A percentile compares a stretch with the other conserved stretches of the same genome.
These are phyloP conservation scores for Zygotorulaspora mrakii DNA, from an alignment of 1,139 yeast species.

Conservation along the genomic window DNA sequence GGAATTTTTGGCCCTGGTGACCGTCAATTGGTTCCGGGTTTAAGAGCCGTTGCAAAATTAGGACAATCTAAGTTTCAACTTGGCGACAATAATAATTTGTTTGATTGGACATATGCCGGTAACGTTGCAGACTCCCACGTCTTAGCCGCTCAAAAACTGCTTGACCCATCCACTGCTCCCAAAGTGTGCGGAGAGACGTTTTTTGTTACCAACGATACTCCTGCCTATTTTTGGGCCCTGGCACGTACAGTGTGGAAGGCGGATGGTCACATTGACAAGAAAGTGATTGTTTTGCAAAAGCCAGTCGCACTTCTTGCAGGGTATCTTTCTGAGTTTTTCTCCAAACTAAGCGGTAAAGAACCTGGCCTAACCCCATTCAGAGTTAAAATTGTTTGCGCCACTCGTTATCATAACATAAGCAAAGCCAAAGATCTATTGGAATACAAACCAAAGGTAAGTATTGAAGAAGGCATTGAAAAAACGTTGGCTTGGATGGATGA, in stretches of 20 bases:
- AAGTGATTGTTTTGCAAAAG: conserved; percentile 64
- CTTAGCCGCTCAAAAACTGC: conserved; percentile 75
- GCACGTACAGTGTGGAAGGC: conserved; percentile 97
- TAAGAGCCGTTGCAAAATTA: conserved; percentile 72
- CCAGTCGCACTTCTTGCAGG: conserved; percentile 78
- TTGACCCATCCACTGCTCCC: conserved; percentile 42
- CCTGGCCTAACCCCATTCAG: conserved; percentile 96
- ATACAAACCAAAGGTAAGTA: conserved; percentile 73
- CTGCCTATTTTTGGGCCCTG: conserved; percentile 94
- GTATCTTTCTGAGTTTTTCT: conserved; percentile 68
- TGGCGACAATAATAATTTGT: conserved; percentile 88
- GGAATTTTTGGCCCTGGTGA: conserved; percentile 99
- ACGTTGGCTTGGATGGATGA: conserved; percentile 92
- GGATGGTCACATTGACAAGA: conserved; percentile 76
- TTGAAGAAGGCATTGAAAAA: conserved; percentile 76
- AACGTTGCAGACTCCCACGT: conserved; percentile 97
- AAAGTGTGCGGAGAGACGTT: conserved; percentile 79
- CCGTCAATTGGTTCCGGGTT: conserved; percentile 91
- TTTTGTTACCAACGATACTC: conserved; percentile 89
- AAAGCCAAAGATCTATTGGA: conserved; percentile 79
- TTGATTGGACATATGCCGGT: conserved; percentile 99
- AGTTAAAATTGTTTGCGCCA: conserved; percentile 90
- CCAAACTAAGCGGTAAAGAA: conserved; percentile 70
- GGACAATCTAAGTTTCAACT: conserved; percentile 92
- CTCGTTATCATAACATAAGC: conserved; percentile 84